Evolutionary conservation across 2,329 filamentous ascomycete genomes (phyloP), one percentile per base, ranked within the genome.

Genomic region (Penicillium paneum): DNA sequence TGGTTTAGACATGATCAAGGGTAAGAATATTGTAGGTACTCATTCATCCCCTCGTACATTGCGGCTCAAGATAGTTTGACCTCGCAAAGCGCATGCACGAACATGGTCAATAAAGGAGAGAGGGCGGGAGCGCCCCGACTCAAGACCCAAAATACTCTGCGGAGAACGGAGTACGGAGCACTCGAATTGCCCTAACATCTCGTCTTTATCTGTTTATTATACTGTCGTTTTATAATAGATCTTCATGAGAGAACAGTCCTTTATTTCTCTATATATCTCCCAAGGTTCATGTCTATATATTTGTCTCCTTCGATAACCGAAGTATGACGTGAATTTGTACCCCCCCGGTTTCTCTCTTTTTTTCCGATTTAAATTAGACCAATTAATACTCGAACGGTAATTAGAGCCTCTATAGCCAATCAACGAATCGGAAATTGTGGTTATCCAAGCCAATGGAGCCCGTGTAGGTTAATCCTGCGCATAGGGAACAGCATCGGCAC

Each of bases 401-500:
- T 19, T 5, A 15, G 28, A 46, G 24, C 12, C 19, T 26, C n/a
- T 26, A 49, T 52, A 55, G 47, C 35, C 34, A 41, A 49, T 19
- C 12, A 26, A n/a, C 35, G 36, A 47, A 43, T 39, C 41, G 40
- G 31, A 54, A 56, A 35, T 48, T 28, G 39, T 36, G 32, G 28
- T 40, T 34, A 46, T 41, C 32, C 26, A 49, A 53, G 26, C 41
- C 28, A 55, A 52, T 49, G 19, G 50, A 36, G 44, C 32, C 32
- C 32, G 8, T 12, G 24, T 62, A 62, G 63, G 63, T 58, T 65
- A 65, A 61, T 64, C 63, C 63, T 65, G 63, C 63, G 55, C 52
- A 60, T 65, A 65, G 63, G 54, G 63, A 64, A 64, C 56, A 65
- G 47, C 52, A 48, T 64, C 62, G 60, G 62, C 62, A 65, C 61